These are phyloP conservation scores for Ceratocystis cacaofunesta DNA, from an alignment of 2,329 filamentous ascomycete species.

Conservation along the genomic window DNA sequence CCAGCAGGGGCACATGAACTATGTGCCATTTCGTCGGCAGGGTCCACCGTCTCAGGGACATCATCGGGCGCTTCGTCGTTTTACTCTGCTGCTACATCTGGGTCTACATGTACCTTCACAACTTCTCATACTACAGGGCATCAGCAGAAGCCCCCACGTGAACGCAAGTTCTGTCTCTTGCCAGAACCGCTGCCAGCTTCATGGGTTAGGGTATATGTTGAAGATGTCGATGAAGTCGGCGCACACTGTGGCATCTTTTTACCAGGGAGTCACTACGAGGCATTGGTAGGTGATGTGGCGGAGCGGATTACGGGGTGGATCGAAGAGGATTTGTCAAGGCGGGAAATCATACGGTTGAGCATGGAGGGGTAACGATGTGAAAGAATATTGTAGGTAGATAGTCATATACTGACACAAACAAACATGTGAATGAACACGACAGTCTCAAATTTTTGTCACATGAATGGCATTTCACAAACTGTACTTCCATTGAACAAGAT, in stretches of 20 bases:
- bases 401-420: neutral
- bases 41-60: neutral
- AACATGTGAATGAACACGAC: neutral
- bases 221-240: slow-evolving; percentile 67
- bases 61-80: neutral
- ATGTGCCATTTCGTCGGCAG: neutral
- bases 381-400: neutral
- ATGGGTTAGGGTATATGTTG: slow-evolving; percentile 71
- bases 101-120: slow-evolving; percentile 14
- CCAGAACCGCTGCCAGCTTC: slow-evolving; percentile 41
- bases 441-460: neutral
- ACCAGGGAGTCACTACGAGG: slow-evolving; percentile 56
- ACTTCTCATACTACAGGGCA: neutral
- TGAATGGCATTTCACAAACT: neutral
- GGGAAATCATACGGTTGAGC: slow-evolving; percentile 20
- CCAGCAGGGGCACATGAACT: neutral
- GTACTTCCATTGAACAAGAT: neutral
- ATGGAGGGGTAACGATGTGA: neutral
- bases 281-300: slow-evolving; percentile 60
- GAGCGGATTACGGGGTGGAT: slow-evolving; percentile 55
- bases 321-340: slow-evolving; percentile 40
- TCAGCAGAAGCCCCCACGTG: slow-evolving; percentile 30
- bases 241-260: slow-evolving; percentile 77
- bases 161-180: slow-evolving; percentile 66
- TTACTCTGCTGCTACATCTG: neutral